Evolutionary conservation across 768 basidiomycete species (phyloP).

Genomic region (Gelatoporia subvermispora): DNA sequence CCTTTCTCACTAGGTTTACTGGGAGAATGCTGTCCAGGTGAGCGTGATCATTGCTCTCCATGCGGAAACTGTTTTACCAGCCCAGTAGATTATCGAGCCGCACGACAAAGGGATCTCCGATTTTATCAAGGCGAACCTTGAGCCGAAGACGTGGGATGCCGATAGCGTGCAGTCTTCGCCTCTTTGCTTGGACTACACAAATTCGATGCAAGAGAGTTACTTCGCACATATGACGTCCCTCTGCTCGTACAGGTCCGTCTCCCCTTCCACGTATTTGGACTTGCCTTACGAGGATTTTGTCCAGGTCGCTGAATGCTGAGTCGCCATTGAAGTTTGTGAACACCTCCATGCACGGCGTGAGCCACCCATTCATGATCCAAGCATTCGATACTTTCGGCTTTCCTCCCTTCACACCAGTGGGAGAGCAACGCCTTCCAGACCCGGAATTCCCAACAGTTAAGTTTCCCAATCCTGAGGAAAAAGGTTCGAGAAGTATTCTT

Average conservation of each 20-base stretch:
- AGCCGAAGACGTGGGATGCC: conserved; percentile 43
- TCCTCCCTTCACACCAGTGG: conserved; percentile 52
- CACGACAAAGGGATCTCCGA: conserved; percentile 76
- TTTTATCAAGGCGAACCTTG: conserved; percentile 57
- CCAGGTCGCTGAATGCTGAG: conserved; percentile 27
- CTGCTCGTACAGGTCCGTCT: conserved; percentile 4
- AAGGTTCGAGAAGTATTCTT: conserved; percentile 44
- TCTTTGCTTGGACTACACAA: conserved; percentile 52
- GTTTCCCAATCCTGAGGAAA: conserved; percentile 90
- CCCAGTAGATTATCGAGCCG: conserved; percentile 69
- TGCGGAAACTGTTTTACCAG: conserved; percentile 9
- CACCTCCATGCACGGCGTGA: conserved; percentile 90
- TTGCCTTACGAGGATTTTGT: not conserved
- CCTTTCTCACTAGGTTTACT: conserved; percentile 58
- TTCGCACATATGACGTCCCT: conserved; percentile 32
- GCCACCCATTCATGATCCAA: conserved; percentile 53
- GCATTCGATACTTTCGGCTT: conserved; percentile 62
- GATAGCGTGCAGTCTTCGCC: conserved; percentile 31
- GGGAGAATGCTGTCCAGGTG: conserved; percentile 86
- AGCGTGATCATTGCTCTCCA: not conserved
- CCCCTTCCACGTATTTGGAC: not conserved
- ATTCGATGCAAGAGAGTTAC: conserved; percentile 56
- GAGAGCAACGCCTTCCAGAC: conserved; percentile 67
- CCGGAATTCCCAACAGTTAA: conserved; percentile 81
- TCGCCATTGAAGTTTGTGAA: conserved; percentile 63